These are phyloP conservation scores for Datisca glomerata DNA, from an alignment of 306 rosid genomes.

Conservation along the genomic window DNA sequence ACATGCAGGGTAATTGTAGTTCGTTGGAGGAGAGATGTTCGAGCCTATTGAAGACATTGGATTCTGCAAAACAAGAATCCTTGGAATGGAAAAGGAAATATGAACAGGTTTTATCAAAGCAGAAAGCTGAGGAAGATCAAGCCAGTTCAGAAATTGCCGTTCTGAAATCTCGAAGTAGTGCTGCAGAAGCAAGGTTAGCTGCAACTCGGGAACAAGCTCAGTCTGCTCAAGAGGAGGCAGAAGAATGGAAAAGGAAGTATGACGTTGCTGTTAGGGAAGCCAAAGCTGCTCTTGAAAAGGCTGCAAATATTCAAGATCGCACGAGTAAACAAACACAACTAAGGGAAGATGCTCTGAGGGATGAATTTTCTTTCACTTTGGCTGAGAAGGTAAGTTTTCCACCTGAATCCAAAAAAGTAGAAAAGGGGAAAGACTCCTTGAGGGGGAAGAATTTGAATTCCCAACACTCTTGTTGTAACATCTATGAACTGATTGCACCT, in stretches of 20 bases:
- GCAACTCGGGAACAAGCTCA: constrained; percentile 86
- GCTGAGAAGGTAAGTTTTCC: constrained; percentile 53
- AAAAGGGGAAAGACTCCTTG: too few relatives aligned
- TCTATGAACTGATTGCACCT: too few relatives aligned
- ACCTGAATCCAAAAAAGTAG: too few relatives aligned
- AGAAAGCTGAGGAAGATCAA: constrained; percentile 80
- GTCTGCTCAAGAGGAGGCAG: constrained; percentile 96
- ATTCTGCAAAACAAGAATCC: constrained; percentile 68
- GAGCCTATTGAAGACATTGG: constrained; percentile 51
- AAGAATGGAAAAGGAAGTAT: constrained; percentile 90
- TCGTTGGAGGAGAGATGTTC: constrained; percentile 64
- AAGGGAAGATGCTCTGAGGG: constrained; percentile 90
- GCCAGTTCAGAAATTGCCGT: constrained; percentile 67
- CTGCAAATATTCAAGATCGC: constrained; percentile 76
- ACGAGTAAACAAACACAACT: constrained; percentile 55
- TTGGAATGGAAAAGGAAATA: constrained; percentile 76
- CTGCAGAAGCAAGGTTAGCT: constrained; percentile 88
- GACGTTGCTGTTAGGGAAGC: constrained; percentile 77
- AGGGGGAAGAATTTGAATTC: too few relatives aligned
- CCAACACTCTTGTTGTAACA: too few relatives aligned
- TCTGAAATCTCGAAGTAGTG: constrained; percentile 70
- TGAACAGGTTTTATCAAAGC: constrained; percentile 52
- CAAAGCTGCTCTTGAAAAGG: constrained; percentile 81
- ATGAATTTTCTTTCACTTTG: constrained; percentile 60
- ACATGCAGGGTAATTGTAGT: constrained; percentile 61